A percentile compares a stretch with the other conserved stretches of the same genome.
Evolutionary conservation across 1,139 yeast genomes (phyloP).

Genomic region (Blastobotrys petasosporus): DNA sequence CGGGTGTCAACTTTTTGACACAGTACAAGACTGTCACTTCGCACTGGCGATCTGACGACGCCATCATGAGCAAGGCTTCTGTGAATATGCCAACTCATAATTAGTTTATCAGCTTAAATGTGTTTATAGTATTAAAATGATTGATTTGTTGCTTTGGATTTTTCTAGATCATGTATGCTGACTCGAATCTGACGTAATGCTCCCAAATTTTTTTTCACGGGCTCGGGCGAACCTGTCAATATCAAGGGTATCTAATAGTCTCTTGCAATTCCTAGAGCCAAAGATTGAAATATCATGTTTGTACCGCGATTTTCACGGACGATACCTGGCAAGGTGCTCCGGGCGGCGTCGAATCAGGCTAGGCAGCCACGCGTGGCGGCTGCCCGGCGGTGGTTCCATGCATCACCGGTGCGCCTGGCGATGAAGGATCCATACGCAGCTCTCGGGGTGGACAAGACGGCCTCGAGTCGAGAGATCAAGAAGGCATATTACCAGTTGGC

Average conservation of each 20-base stretch:
- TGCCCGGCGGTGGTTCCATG: conserved; percentile 10
- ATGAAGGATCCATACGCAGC: conserved; percentile 75
- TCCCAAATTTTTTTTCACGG: too few relatives aligned
- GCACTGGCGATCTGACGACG: conserved; percentile 58
- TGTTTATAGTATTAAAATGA: too few relatives aligned
- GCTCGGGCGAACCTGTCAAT: too few relatives aligned
- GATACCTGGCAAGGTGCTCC: too few relatives aligned
- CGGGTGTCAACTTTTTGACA: conserved; percentile 66
- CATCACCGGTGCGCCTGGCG: conserved; percentile 3
- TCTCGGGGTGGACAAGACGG: conserved; percentile 67
- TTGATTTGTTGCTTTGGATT: too few relatives aligned
- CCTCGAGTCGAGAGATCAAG: conserved; percentile 80
- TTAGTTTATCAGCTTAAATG: neutral
- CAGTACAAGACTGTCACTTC: conserved; percentile 72
- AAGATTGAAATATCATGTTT: too few relatives aligned
- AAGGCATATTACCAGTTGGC: conserved; percentile 92
- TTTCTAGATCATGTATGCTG: too few relatives aligned
- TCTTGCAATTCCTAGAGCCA: too few relatives aligned
- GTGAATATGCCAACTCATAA: conserved; percentile 40
- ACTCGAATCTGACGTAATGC: too few relatives aligned
- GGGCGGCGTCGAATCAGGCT: neutral
- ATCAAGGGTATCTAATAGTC: too few relatives aligned
- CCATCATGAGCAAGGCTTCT: conserved; percentile 48
- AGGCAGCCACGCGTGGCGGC: neutral
- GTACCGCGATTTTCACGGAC: too few relatives aligned